Evolutionary conservation across 352 stramenopile genomes (phyloP).

Genomic region (Phytopythium boreale): DNA sequence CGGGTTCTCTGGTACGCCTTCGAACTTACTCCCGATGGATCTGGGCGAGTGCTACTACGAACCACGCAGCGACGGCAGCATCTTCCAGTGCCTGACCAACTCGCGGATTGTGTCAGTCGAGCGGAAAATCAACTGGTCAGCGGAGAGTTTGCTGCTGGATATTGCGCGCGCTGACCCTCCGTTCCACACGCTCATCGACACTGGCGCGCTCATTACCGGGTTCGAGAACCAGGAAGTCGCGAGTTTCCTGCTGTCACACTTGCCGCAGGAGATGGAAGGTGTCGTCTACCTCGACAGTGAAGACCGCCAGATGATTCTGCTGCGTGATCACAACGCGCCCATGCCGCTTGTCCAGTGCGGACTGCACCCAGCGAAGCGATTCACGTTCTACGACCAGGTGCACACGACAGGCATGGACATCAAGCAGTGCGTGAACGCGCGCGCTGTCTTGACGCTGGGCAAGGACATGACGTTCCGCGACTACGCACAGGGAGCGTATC

Average conservation of each 20-base stretch:
- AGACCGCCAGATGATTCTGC: slow-evolving; percentile 90
- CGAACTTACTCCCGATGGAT: slow-evolving; percentile 98
- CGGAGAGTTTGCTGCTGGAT: slow-evolving; percentile 70
- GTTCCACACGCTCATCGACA: slow-evolving; percentile 90
- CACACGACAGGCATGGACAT: slow-evolving; percentile 94
- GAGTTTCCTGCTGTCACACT: slow-evolving; percentile 68
- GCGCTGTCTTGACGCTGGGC: slow-evolving; percentile 87
- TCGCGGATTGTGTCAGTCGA: slow-evolving; percentile 87
- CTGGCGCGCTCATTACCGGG: slow-evolving; percentile 89
- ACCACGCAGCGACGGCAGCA: slow-evolving; percentile 97
- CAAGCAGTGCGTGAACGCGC: slow-evolving; percentile 87
- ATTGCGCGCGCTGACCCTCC: slow-evolving; percentile 68
- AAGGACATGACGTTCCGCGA: slow-evolving; percentile 98
- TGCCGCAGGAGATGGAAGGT: slow-evolving; percentile 81
- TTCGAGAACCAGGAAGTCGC: slow-evolving; percentile 90
- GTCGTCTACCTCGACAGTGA: slow-evolving; percentile 90
- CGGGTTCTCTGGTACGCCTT: slow-evolving; percentile 99
- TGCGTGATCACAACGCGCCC: slow-evolving; percentile 93
- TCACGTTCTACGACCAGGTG: slow-evolving; percentile 94
- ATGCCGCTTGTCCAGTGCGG: slow-evolving; percentile 92
- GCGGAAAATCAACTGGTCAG: slow-evolving; percentile 80
- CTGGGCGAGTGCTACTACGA: slow-evolving; percentile 98
- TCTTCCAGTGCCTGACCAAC: slow-evolving; percentile 96
- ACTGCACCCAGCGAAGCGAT: slow-evolving; percentile 78
- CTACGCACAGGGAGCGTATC: slow-evolving; percentile 90